Evolutionary conservation across 169 alveolate genomes (phyloP).

Genomic region (Cryptosporidium andersoni): DNA sequence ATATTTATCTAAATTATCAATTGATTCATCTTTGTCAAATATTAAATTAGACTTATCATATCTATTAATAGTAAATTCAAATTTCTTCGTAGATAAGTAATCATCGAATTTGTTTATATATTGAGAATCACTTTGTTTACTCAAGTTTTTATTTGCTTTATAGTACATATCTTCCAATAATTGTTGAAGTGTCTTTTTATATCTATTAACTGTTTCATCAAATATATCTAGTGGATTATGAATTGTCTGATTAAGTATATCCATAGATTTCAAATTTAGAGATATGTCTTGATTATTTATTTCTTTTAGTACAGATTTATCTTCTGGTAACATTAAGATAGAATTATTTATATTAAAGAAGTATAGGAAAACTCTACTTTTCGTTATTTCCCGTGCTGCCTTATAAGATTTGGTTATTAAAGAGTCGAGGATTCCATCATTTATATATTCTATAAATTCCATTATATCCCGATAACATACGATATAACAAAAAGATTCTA

Average conservation of each 20-base stretch:
- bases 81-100: background rate
- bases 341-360: constrained; percentile 34
- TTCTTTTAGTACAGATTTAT: background rate
- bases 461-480: constrained; percentile 37
- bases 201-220: constrained; percentile 45
- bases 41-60: background rate
- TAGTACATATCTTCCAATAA: constrained; percentile 26
- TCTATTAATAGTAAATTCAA: background rate
- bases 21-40: background rate
- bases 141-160: constrained; percentile 2
- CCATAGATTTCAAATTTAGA: background rate
- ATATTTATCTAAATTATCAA: background rate
- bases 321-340: constrained; percentile 31
- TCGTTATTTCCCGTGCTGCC: constrained; percentile 53
- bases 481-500: constrained; percentile 61
- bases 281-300: background rate
- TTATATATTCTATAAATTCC: constrained; percentile 55
- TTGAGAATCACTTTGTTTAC: background rate
- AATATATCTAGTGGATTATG: constrained; percentile 48
- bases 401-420: constrained; percentile 52
- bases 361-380: constrained; percentile 5
- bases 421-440: constrained; percentile 62
- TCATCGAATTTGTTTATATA: background rate
- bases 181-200: constrained; percentile 46
- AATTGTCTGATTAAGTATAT: background rate